phyloP scores from a whole-genome alignment of 306 rosid genomes.

The Cucumis hystrix region DNA sequence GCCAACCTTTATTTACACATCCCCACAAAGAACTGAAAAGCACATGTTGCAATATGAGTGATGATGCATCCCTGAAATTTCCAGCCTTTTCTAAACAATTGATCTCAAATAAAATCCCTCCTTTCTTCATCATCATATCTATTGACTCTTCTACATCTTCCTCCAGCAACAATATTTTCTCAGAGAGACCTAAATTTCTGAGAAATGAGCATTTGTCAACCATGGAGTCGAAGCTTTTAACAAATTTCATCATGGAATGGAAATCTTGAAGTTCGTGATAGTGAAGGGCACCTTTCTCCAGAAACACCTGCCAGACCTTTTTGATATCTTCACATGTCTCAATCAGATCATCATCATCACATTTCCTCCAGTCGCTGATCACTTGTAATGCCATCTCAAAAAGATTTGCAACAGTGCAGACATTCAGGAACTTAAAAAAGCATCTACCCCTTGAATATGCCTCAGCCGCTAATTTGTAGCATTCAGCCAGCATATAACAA shows the following conservation, averaged over 20 bases:
- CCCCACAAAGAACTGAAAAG: constrained; percentile 57
- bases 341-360: constrained; percentile 12
- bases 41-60: constrained; percentile 30
- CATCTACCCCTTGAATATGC: constrained; percentile 49
- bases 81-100: constrained; percentile 49
- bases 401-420: constrained; percentile 35
- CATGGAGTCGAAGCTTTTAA: constrained; percentile 41
- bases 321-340: constrained; percentile 12
- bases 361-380: constrained; percentile 41
- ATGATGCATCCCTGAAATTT: constrained; percentile 31
- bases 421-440: constrained; percentile 38
- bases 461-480: constrained; percentile 37
- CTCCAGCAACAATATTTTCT: constrained; percentile 47
- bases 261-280: constrained; percentile 29
- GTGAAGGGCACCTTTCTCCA: constrained; percentile 50
- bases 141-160: constrained; percentile 47
- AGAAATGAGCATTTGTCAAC: constrained; percentile 47
- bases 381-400: constrained; percentile 45
- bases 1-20: constrained; percentile 52
- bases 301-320: constrained; percentile 39
- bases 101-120: constrained; percentile 25
- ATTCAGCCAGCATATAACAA: constrained; percentile 44
- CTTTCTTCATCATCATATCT: constrained; percentile 33
- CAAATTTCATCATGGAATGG: constrained; percentile 52
- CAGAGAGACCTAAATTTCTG: constrained; percentile 18